A percentile compares a stretch with the other conserved stretches of the same genome.
These are phyloP conservation scores for Ogataea zsoltii DNA, from an alignment of 805 yeast species.

Conservation along the genomic window DNA sequence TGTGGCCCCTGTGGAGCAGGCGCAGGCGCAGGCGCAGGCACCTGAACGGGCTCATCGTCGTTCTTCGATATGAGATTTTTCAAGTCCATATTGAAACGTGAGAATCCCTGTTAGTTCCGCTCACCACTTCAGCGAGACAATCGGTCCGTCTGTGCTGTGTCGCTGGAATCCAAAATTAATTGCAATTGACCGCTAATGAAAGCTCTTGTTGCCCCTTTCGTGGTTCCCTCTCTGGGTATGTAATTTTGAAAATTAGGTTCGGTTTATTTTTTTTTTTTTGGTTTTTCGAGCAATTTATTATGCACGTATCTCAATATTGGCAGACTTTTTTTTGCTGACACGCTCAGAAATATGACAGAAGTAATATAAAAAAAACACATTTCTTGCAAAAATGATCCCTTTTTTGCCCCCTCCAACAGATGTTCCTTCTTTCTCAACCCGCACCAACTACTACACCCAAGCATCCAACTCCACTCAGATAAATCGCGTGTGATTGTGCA, in stretches of 20 bases:
- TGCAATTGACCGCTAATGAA: too few species aligned
- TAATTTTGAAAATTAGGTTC: too few species aligned
- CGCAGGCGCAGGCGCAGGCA: background rate
- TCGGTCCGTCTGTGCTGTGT: too few species aligned
- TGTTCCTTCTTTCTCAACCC: too few species aligned
- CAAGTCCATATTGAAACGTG: constrained; percentile 31
- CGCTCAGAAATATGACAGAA: background rate
- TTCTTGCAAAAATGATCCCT: too few species aligned
- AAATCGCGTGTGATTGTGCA: background rate
- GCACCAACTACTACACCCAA: too few species aligned
- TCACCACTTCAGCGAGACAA: too few species aligned
- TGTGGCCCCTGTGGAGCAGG: constrained; percentile 2
- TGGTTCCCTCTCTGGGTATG: too few species aligned
- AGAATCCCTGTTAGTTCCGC: background rate
- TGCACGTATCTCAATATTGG: background rate
- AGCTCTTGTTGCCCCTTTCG: background rate
- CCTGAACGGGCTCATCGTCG: constrained; percentile 20
- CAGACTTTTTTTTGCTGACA: background rate
- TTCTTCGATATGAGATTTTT: constrained; percentile 31
- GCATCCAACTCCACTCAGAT: background rate
- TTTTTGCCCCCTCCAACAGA: too few species aligned
- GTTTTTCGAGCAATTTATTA: background rate
- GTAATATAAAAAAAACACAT: too few species aligned
- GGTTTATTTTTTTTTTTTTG: too few species aligned
- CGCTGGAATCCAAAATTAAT: too few species aligned